phyloP scores from a whole-genome alignment of 495 filamentous ascomycete species.

The Aspergillus cavernicola region DNA sequence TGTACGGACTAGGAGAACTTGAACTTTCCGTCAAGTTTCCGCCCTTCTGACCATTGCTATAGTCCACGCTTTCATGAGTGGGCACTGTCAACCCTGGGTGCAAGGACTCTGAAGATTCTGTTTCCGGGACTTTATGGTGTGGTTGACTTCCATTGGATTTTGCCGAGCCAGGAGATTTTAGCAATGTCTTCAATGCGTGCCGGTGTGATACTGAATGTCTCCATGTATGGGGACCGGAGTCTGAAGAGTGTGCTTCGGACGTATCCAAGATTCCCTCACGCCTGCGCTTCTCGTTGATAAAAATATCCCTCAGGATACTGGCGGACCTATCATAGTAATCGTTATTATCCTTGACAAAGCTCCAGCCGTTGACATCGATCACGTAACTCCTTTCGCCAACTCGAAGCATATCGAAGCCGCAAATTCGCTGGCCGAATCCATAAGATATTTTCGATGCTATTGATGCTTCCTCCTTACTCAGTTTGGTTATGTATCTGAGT shows the following conservation, averaged over 20 bases:
- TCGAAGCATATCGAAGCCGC: slow-evolving; percentile 92
- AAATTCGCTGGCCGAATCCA: slow-evolving; percentile 91
- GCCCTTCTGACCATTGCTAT: slow-evolving; percentile 17
- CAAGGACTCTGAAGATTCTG: slow-evolving; percentile 40
- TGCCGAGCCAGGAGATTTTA: slow-evolving; percentile 63
- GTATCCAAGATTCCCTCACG: slow-evolving; percentile 39
- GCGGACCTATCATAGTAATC: slow-evolving; percentile 95
- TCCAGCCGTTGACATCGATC: slow-evolving; percentile 99
- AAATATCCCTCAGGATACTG: slow-evolving; percentile 79
- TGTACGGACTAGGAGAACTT: slow-evolving; percentile 24
- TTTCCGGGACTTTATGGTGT: slow-evolving; percentile 32
- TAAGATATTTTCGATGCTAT: slow-evolving; percentile 88
- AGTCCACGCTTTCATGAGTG: slow-evolving; percentile 41
- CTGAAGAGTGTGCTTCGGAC: slow-evolving; percentile 30
- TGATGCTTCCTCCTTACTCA: slow-evolving; percentile 74
- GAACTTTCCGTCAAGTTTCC: slow-evolving; percentile 23
- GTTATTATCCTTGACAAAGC: slow-evolving; percentile 99
- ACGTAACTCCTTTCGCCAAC: slow-evolving; percentile 88
- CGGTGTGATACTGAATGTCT: slow-evolving; percentile 39
- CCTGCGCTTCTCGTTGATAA: slow-evolving; percentile 68
- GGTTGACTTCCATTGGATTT: slow-evolving; percentile 52
- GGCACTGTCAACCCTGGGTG: slow-evolving; percentile 46
- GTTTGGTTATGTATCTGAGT: slow-evolving; percentile 84
- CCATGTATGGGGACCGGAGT: slow-evolving; percentile 29
- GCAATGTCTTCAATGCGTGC: slow-evolving; percentile 51